Percentiles rank a stretch among this genome's conserved stretches.
phyloP scores from a whole-genome alignment of 2,329 filamentous ascomycete genomes.

The Ascocoryne sarcoides region DNA sequence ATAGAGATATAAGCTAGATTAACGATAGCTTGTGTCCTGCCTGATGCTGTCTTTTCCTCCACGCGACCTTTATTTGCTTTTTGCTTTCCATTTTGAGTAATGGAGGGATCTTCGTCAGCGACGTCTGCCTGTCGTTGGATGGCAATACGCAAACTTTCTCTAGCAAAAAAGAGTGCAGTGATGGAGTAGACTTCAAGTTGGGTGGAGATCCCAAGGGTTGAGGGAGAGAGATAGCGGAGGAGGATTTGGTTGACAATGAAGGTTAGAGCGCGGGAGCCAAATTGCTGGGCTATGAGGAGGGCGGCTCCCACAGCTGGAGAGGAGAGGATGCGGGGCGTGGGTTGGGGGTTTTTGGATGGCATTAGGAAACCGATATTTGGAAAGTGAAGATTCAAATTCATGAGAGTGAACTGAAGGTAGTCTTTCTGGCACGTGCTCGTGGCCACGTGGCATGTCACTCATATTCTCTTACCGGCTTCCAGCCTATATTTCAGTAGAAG shows the following conservation, averaged over 20 bases:
- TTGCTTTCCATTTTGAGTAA: conserved; percentile 10
- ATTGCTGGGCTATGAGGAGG: conserved; percentile 71
- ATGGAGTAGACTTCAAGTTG: conserved; percentile 92
- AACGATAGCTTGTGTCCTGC: conserved; percentile 63
- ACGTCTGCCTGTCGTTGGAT: conserved; percentile 66
- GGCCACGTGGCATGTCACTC: background rate
- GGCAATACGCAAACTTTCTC: conserved; percentile 85
- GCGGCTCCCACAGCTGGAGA: conserved; percentile 21
- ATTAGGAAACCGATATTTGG: too few species aligned
- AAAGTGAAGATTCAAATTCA: too few species aligned
- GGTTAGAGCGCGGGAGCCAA: conserved; percentile 78
- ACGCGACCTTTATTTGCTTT: conserved; percentile 19
- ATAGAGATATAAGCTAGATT: conserved; percentile 82
- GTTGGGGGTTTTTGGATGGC: background rate
- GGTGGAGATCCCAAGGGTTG: conserved; percentile 73
- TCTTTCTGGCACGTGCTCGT: background rate
- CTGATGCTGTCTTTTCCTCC: conserved; percentile 25
- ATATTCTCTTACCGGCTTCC: too few species aligned
- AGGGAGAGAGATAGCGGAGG: conserved; percentile 77
- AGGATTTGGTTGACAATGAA: conserved; percentile 90
- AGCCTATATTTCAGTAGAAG: too few species aligned
- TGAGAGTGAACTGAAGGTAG: too few species aligned
- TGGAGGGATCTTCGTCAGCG: conserved; percentile 4
- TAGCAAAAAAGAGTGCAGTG: conserved; percentile 86
- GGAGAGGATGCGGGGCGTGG: conserved; percentile 3